Evolutionary conservation across 176 grass and related monocot species (phyloP).

Genomic region (barley (Hordeum vulgare)): MorexV3_pseudomolecules_assembly NC_058519.1:490875369-490875868

Average conservation of each 20-base stretch:
- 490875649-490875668: background rate
- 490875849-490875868: too few relatives aligned
- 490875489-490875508: too few relatives aligned
- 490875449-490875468: background rate
- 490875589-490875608: too few relatives aligned
- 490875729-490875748: conserved; percentile 75
- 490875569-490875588: too few relatives aligned
- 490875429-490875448: background rate
- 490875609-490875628: too few relatives aligned
- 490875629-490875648: too few relatives aligned
- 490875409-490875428: background rate
- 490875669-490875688: background rate
- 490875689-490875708: conserved; percentile 49
- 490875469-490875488: background rate
- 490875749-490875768: conserved; percentile 68
- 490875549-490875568: too few relatives aligned
- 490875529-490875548: too few relatives aligned
- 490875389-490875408: background rate
- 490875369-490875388: background rate
- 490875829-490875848: too few relatives aligned
- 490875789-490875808: too few relatives aligned
- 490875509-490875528: too few relatives aligned
- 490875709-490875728: conserved; percentile 61
- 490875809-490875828: too few relatives aligned
- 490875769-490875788: conserved; percentile 88